Evolutionary conservation across 495 filamentous ascomycete species (phyloP), one percentile per base, ranked within the genome.

Genomic region (Penicillium taxi): DNA sequence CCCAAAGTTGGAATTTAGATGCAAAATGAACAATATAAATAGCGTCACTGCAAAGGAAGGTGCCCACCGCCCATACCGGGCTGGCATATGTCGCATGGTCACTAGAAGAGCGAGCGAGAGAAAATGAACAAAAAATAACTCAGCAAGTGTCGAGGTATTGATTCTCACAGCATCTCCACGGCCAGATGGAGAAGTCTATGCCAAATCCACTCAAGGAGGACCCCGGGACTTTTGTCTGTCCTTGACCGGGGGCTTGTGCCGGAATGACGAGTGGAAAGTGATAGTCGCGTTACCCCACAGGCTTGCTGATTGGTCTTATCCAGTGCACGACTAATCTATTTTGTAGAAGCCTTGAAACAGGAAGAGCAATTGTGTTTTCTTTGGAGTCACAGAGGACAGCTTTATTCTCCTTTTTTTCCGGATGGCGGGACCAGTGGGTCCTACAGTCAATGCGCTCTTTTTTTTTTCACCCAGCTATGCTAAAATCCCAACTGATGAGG

Each of bases 1-100:
- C 9, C 45, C 31, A 6, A 48, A 34, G n/a, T 32, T 24, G 15
- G 40, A 15, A 8, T 41, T 30, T 8, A 56, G 37, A 14, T 56
- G 52, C 4, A 56, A 14, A 11, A 53, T 42, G 13, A 56, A 20
- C 0, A 42, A 21, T 6, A 53, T 31, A 13, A 56, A 19, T 17
- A 32, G 35, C 19, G 43, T 16, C 16, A 37, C 35, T 3, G 39
- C 41, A 9, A 53, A 29, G 12, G 53, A 21, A 23, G 43, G 48
- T 19, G 46, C 43, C 45, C 49, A 53, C 26, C 52, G 52, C 34
- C 49, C 43, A 45, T 56, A 56, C 12, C 52, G 52, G 41, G 46
- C 45, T 32, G 49, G 49, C 22, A 53, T 32, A 12, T 28, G 16
- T 4, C 26, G 35, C 52, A 56, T 56, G 11, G 30, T 42, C 35